phyloP scores from a whole-genome alignment of 805 yeast species.

The Spathaspora passalidarum region DNA sequence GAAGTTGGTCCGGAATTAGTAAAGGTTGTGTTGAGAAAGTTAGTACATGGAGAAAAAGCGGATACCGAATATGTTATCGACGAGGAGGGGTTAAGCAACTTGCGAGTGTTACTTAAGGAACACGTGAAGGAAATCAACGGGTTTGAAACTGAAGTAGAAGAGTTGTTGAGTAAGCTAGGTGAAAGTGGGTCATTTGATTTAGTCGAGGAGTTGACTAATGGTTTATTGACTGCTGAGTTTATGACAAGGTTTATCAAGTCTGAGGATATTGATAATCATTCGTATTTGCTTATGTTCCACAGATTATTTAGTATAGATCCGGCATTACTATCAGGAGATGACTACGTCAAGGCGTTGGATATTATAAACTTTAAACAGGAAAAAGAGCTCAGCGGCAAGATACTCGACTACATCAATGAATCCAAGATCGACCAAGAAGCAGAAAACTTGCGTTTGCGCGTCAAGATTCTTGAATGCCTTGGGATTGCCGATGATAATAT shows the following conservation, averaged over 20 bases:
- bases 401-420: constrained; percentile 1
- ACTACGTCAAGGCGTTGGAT: constrained; percentile 8
- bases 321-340: constrained; percentile 10
- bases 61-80: constrained; percentile 8
- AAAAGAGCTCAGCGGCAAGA: not conserved
- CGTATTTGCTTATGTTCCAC: constrained; percentile 13
- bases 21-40: constrained; percentile 3
- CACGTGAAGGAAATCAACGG: not conserved
- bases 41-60: constrained; percentile 7
- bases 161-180: constrained; percentile 1
- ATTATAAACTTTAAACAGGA: constrained; percentile 2
- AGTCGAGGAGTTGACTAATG: not conserved
- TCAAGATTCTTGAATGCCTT: constrained; percentile 28
- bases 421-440: constrained; percentile 15
- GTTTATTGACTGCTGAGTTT: not conserved
- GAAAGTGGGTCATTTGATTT: not conserved
- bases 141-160: constrained; percentile 1
- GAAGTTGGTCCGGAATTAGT: constrained; percentile 5
- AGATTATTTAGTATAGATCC: constrained; percentile 12
- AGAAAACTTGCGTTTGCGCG: constrained; percentile 28
- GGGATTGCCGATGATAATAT: constrained; percentile 30
- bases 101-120: not conserved
- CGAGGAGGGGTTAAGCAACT: not conserved
- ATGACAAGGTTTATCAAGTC: not conserved
- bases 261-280: not conserved